Base-by-base conservation (phyloP, 2,329 filamentous ascomycete species). In the Aspergillus glaucus region DNA sequence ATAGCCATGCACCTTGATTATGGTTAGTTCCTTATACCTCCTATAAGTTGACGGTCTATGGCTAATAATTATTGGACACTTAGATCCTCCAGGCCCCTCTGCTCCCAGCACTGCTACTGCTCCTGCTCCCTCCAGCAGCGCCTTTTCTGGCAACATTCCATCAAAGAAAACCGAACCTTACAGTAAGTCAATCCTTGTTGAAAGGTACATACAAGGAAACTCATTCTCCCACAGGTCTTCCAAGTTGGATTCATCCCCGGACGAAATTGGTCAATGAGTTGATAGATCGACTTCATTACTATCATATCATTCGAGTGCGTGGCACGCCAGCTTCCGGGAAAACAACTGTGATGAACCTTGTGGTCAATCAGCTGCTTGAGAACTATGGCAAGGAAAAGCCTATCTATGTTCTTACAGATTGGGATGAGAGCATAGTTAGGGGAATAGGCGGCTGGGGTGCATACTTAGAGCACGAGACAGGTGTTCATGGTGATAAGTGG, bases 301-400 rank as follows among this genome's bases (percentile, higher is more conserved):
- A 45, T 21, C 41, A 30, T 37, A 50, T 52, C 10, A 24, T 54
- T 21, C 34, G 47, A 41, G 43, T 56, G 1, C 46, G 43, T 6
- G 54, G 44, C 30, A 46, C 47, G 1, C 50, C 50, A 14, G 52
- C 36, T 22, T 54, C 48, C 12, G 50, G 52, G 1, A 56, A 56
- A n/a, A 52, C 50, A 3, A 49, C 47, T 12, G 3, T 56, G 9
- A 50, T 54, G 50, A 34, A 39, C 15, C 40, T 56, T n/a, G 22
- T 51, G 19, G 37, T 36, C n/a, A 56, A 54, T 43, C 19, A 43
- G 30, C 44, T 55, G 34, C 19, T 55, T 10, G 42, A 39, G 37
- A 42, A 15, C 14, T 12, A 36, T 36, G 26, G 45, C 32, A 24
- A 14, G n/a, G 8, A 28, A n/a, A 49, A 28, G 7, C 51, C 49